Percentiles rank a stretch among this genome's conserved stretches.
phyloP scores from a whole-genome alignment of 2,329 filamentous ascomycete genomes.

The Fusarium pininemorale region DNA sequence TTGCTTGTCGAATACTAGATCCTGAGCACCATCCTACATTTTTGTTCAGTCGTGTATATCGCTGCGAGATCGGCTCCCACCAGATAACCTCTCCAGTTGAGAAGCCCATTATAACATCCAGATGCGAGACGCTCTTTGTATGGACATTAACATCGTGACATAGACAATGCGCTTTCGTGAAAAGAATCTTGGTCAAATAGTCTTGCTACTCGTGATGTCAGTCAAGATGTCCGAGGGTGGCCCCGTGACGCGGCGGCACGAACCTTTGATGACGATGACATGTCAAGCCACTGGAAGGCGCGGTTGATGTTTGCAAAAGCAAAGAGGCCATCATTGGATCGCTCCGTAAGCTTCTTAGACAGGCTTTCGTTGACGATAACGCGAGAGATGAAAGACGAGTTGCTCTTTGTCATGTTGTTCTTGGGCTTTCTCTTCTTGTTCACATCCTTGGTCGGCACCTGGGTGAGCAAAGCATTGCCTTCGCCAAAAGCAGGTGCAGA shows the following conservation, averaged over 20 bases:
- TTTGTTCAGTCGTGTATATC: constrained; percentile 95
- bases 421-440: constrained; percentile 92
- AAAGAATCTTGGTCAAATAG: constrained; percentile 93
- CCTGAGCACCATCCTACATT: constrained; percentile 66
- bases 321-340: constrained; percentile 80
- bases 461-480: constrained; percentile 78
- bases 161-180: constrained; percentile 94
- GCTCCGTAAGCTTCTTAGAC: constrained; percentile 81
- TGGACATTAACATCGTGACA: constrained; percentile 91
- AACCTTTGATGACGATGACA: constrained; percentile 78
- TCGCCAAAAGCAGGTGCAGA: constrained; percentile 81
- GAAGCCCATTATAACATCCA: constrained; percentile 95
- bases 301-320: constrained; percentile 96
- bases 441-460: constrained; percentile 72
- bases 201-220: constrained; percentile 70
- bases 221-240: neutral
- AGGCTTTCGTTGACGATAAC: constrained; percentile 90
- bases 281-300: constrained; percentile 94
- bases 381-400: constrained; percentile 97
- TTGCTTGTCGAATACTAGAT: neutral
- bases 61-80: constrained; percentile 97
- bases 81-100: constrained; percentile 97
- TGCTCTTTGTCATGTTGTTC: constrained; percentile 98
- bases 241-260: neutral
- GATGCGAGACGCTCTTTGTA: constrained; percentile 81